phyloP scores from a whole-genome alignment of 345 rosid species.

The Laguncularia racemosa region DNA sequence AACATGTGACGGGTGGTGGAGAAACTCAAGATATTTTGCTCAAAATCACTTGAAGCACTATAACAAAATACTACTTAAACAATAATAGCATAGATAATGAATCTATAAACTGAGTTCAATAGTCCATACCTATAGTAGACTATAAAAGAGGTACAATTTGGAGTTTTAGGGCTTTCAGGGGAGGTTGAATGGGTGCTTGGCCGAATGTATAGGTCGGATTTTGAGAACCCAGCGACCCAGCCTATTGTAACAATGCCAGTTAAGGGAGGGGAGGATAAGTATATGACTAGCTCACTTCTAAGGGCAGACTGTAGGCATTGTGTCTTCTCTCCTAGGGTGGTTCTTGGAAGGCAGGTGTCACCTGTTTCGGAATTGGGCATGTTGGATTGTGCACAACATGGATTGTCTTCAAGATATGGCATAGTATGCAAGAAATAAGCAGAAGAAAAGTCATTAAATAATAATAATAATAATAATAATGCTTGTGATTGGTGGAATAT shows the following conservation, averaged over 20 bases:
- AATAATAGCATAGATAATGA: too few relatives aligned
- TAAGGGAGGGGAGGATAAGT: conserved; percentile 48
- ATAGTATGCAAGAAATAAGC: conserved; percentile 46
- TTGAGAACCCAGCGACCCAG: conserved; percentile 47
- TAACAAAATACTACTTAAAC: too few relatives aligned
- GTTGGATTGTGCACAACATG: conserved; percentile 36
- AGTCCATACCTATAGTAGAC: too few relatives aligned
- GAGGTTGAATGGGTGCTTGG: conserved; percentile 63
- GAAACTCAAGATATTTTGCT: too few relatives aligned
- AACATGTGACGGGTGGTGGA: too few relatives aligned
- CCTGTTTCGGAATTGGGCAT: conserved; percentile 21
- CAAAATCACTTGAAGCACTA: too few relatives aligned
- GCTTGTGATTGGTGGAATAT: too few relatives aligned
- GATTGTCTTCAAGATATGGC: conserved; percentile 32
- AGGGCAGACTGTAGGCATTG: conserved; percentile 32
- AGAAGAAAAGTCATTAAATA: too few relatives aligned
- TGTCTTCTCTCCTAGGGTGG: conserved; percentile 21
- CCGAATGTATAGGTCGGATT: conserved; percentile 52
- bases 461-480: too few relatives aligned
- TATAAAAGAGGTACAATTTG: conserved; percentile 58
- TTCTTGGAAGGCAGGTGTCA: conserved; percentile 3
- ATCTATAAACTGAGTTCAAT: too few relatives aligned
- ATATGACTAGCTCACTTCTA: conserved; percentile 44
- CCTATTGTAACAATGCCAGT: conserved; percentile 60
- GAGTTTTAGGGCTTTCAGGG: conserved; percentile 44